phyloP scores from a whole-genome alignment of 495 filamentous ascomycete genomes.

The Daldinia caldariorum region DNA sequence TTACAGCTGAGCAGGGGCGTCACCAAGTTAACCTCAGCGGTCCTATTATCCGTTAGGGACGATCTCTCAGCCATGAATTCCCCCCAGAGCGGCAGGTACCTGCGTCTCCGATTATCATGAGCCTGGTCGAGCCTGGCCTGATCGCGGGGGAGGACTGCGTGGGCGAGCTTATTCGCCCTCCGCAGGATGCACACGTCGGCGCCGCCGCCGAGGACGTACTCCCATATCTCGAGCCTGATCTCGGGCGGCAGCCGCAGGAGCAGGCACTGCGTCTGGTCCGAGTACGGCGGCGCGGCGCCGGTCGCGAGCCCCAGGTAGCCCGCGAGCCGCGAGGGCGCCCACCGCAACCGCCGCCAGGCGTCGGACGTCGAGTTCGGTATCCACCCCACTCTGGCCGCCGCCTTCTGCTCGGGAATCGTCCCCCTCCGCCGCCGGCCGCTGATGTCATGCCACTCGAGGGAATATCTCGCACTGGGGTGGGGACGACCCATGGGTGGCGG shows the following conservation, averaged over 20 bases:
- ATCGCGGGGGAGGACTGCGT: conserved; percentile 12
- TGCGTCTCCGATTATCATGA: not conserved
- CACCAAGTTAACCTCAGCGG: conserved; percentile 9
- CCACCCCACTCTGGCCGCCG: not conserved
- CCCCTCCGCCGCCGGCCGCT: not conserved
- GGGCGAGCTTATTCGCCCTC: conserved; percentile 4
- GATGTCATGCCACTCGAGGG: not conserved
- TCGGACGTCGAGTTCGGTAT: not conserved
- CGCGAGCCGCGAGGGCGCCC: not conserved
- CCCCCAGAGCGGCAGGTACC: not conserved
- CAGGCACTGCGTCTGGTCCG: conserved; percentile 2
- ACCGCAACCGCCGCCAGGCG: not conserved
- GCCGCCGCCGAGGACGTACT: conserved; percentile 8
- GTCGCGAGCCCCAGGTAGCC: not conserved
- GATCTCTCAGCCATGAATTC: not conserved
- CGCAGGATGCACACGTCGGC: conserved; percentile 3
- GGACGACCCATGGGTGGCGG: not conserved
- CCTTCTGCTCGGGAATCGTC: not conserved
- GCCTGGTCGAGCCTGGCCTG: not conserved
- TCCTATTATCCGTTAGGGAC: not conserved
- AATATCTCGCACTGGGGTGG: not conserved
- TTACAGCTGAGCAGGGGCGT: conserved; percentile 5
- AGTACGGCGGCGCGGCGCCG: not conserved
- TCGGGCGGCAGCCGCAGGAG: conserved; percentile 8
- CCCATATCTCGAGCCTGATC: conserved; percentile 2